These are phyloP conservation scores for Neurospora sp. DNA, from an alignment of 495 filamentous ascomycete species.

Conservation along the genomic window DNA sequence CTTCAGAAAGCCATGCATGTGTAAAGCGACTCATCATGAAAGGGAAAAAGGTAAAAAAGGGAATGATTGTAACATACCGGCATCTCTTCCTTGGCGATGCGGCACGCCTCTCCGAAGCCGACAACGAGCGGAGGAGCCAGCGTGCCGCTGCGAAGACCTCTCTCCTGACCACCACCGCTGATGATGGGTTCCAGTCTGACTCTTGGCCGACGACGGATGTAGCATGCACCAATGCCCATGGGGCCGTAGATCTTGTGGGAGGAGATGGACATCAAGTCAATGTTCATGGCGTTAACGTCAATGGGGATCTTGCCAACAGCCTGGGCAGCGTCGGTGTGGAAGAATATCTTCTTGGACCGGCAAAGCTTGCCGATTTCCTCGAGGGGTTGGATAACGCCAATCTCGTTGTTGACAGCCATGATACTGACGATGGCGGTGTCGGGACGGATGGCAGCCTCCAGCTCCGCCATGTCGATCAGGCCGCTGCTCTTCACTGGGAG, in stretches of 20 bases:
- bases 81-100: constrained; percentile 82
- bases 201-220: constrained; percentile 79
- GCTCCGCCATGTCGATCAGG: constrained; percentile 69
- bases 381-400: constrained; percentile 92
- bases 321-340: constrained; percentile 96
- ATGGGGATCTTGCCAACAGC: constrained; percentile 95
- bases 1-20: constrained; percentile 60
- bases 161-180: constrained; percentile 89
- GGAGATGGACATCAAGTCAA: constrained; percentile 98
- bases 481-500: constrained; percentile 80
- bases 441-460: constrained; percentile 84
- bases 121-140: constrained; percentile 81
- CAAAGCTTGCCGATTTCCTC: constrained; percentile 91
- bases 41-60: constrained; percentile 1
- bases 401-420: constrained; percentile 99
- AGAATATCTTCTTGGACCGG: constrained; percentile 86
- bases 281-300: constrained; percentile 92
- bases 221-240: constrained; percentile 94
- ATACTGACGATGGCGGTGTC: constrained; percentile 90
- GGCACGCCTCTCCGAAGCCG: constrained; percentile 91
- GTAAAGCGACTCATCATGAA: constrained; percentile 57
- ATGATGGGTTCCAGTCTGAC: constrained; percentile 95
- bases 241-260: constrained; percentile 98
- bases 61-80: constrained; percentile 47
- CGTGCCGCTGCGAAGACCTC: constrained; percentile 88